These are phyloP conservation scores for Isatis lusitanica DNA, from an alignment of 441 rosid genomes.

Conservation along the genomic window DNA sequence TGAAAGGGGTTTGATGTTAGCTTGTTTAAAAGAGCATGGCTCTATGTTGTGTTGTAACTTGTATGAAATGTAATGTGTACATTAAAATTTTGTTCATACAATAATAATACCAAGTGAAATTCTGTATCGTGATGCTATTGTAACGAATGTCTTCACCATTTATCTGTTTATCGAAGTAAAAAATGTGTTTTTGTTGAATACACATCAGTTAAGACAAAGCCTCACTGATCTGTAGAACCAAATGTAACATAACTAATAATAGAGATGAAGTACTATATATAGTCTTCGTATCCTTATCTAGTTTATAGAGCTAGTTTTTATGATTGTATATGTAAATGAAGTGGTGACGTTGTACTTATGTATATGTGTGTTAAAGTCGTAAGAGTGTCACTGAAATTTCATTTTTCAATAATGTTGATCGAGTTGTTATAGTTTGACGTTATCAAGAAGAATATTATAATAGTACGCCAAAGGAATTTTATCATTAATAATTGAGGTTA, in stretches of 20 bases:
- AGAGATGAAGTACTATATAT: no score
- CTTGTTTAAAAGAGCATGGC: slow-evolving; percentile 6
- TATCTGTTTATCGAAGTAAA: no score
- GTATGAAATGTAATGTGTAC: slow-evolving; percentile 28
- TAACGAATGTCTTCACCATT: no score
- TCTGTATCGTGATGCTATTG: no score
- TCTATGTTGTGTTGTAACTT: not conserved
- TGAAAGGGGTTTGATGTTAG: slow-evolving; percentile 25
- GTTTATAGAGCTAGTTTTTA: no score
- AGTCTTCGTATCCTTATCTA: no score
- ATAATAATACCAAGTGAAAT: not conserved
- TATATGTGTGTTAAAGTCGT: slow-evolving; percentile 6
- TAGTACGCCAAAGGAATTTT: slow-evolving; percentile 4
- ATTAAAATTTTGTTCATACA: slow-evolving; percentile 28
- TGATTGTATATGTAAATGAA: not conserved
- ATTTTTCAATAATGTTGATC: not conserved
- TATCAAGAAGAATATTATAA: slow-evolving; percentile 23
- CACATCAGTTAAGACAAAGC: no score
- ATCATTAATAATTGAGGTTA: not conserved
- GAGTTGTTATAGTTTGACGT: slow-evolving; percentile 31
- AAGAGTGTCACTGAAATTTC: slow-evolving; percentile 12
- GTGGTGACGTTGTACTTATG: not conserved
- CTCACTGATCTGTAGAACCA: no score
- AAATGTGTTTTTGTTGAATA: no score
- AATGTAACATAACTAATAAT: no score